Evolutionary conservation across 139 green algal species (phyloP), one percentile per base, ranked within the genome.

Genomic region (Spirogloea muscicola): DNA sequence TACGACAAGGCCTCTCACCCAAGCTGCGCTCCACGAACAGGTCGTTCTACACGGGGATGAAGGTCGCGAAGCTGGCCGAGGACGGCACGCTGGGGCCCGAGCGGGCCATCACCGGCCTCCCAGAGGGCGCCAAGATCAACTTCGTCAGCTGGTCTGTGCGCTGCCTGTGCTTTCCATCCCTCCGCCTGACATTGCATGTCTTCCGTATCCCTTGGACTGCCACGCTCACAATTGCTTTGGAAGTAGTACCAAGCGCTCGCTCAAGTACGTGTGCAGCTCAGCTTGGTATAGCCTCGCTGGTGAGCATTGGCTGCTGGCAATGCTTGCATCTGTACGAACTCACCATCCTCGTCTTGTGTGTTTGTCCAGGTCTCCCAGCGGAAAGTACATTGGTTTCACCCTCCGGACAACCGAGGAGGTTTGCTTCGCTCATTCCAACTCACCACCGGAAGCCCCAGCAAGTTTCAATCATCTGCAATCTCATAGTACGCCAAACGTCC

Each of bases 101-200:
- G 41, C 33, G 44, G 55, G 44, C 58, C 25, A 84, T 96, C 36
- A 82, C 44, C 6, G 91, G 91, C 18, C 87, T 93, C 39, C 93
- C 93, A 1, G 58, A 86, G 34, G 84, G 85, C 48, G 77, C 67
- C 29, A 82, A 78, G 74, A 80, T 88, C 43, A 87, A 90, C 67
- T 91, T 90, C 58, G 80, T 95, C 3, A 84, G 72, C 7, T 99
- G 92, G 92, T 91, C 77, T 9, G 85, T 84, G 0, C 76, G 92
- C 77, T 83, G 87, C n/a, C n/a, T n/a, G n/a, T n/a, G 13, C 1
- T 21, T n/a, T 21, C 2, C 7, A 39, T 5, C 33, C 18, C 4
- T 7, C 21, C 6, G 27, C 25, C 3, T 29, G 58, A 3, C 58
- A 25, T 18, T 21, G 27, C 5, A 21, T 66, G 21, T 29, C 2